Base-by-base conservation (phyloP, 139 green algal species). In the Zygnema cylindricum region DNA sequence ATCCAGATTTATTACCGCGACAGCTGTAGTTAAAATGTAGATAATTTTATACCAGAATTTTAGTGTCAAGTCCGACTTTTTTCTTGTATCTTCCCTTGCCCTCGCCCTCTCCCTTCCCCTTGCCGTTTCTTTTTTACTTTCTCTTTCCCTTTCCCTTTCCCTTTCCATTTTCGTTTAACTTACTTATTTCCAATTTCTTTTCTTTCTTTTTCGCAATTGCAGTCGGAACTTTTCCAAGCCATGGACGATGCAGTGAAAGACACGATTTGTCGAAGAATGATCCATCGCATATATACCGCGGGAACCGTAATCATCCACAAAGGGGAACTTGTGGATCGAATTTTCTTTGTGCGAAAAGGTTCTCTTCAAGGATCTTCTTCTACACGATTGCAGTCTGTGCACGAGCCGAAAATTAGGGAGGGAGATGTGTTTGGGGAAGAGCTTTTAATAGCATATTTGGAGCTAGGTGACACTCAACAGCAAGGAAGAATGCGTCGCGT, bases 261-360 rank as follows among this genome's bases (percentile, higher is more conserved):
- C 40, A 78, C 86, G 33, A 83, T 91, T 39, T 86, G 69, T 81
- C 77, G 73, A 32, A 81, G 79, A 7, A 57, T 91, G 42, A 42
- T 33, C 63, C 86, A 82, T 69, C 57, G 79, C 1, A 49, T 91
- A 0, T 89, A 75, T 78, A 89, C 89, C 69, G 38, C 88, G 23
- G 82, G 63, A 43, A 89, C 81, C 22, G 0, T 84, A 0, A 43
- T 91, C 16, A 55, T 89, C 23, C 86, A 69, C 55, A 81, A 91
- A 69, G 86, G 86, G 35, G 39, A 30, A 11, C 86, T 78, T 43
- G 86, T 91, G 3, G 33, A 25, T 16, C 40, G 57, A n/a, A 91
- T 91, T 77, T 75, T 91, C 79, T 91, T 91, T 69, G 81, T 91
- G 36, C 30, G 81, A 57, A 81, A 81, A 39, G 86, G 86, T 39